These are phyloP conservation scores for Cytospora chrysosperma DNA, from an alignment of 2,329 filamentous ascomycete genomes.

Conservation along the genomic window DNA sequence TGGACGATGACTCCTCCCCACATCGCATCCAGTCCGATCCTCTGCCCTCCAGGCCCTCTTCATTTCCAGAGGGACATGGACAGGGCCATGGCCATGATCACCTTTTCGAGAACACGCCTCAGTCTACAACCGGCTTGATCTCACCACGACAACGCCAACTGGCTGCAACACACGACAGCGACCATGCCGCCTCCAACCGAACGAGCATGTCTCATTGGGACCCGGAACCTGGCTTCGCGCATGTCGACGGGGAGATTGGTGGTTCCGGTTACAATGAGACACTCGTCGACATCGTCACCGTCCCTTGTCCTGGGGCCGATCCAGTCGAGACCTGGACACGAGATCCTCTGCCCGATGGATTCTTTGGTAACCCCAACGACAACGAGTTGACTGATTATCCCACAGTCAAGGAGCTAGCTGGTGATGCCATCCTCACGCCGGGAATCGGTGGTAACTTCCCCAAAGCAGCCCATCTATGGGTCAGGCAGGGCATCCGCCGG, in stretches of 20 bases:
- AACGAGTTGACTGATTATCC: constrained; percentile 29
- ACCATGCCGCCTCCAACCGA: constrained; percentile 27
- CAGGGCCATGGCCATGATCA: neutral
- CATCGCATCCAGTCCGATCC: constrained; percentile 18
- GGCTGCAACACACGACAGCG: constrained; percentile 16
- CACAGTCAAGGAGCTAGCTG: constrained; percentile 35
- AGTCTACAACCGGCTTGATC: neutral
- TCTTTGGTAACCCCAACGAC: constrained; percentile 40
- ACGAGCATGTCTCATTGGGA: constrained; percentile 34
- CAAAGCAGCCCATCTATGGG: constrained; percentile 46
- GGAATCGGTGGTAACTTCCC: constrained; percentile 35
- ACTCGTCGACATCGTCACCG: constrained; percentile 51
- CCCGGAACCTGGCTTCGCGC: constrained; percentile 40
- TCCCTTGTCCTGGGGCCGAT: constrained; percentile 54
- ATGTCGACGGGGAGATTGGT: constrained; percentile 43
- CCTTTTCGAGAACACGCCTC: neutral
- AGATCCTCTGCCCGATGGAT: constrained; percentile 47
- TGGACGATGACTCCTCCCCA: constrained; percentile 4
- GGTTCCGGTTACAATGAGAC: constrained; percentile 51
- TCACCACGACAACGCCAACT: constrained; percentile 8
- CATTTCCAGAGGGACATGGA: neutral
- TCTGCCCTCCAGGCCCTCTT: constrained; percentile 6
- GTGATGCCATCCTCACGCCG: constrained; percentile 33
- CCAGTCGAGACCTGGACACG: constrained; percentile 53
- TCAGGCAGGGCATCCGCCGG: constrained; percentile 51